Conservation (phyloP, 768 basidiomycete genomes). For the Chalciporus pseudorubinellus region DNA sequence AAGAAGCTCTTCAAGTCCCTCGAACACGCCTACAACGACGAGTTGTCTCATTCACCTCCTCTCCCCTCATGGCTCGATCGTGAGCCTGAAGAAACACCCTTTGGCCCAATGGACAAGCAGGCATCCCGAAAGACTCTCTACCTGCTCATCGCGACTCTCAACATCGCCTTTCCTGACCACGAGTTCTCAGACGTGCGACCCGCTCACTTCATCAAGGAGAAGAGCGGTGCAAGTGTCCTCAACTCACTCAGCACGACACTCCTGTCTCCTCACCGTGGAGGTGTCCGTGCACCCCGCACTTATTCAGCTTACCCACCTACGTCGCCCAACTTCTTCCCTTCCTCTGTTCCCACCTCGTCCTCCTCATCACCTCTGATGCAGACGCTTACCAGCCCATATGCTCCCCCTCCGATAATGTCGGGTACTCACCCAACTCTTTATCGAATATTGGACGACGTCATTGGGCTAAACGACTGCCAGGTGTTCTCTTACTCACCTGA, state of each 20-base stretch:
- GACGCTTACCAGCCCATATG: constrained; percentile 58
- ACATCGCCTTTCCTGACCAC: constrained; percentile 96
- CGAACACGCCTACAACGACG: constrained; percentile 79
- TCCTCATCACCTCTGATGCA: constrained; percentile 68
- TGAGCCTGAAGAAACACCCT: constrained; percentile 79
- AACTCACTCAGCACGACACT: constrained; percentile 84
- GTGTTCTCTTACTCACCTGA: constrained; percentile 94
- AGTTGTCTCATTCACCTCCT: constrained; percentile 80
- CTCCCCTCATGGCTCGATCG: constrained; percentile 73
- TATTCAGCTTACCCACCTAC: constrained; percentile 86
- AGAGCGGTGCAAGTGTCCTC: constrained; percentile 71
- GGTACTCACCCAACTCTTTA: constrained; percentile 89
- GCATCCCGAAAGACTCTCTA: constrained; percentile 89
- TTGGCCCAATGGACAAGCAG: constrained; percentile 87
- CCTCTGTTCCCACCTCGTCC: constrained; percentile 63
- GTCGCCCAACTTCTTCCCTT: constrained; percentile 69
- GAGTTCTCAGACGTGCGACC: constrained; percentile 93
- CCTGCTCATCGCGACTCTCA: constrained; percentile 93
- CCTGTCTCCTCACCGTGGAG: constrained; percentile 66
- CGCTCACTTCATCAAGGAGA: constrained; percentile 84
- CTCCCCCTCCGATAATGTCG: constrained; percentile 69
- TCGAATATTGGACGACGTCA: constrained; percentile 84
- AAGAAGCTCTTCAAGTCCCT: constrained; percentile 93
- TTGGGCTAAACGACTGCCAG: constrained; percentile 89
- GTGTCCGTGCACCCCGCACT: constrained; percentile 67